Conservation (phyloP, 2,329 filamentous ascomycete species). For the Trichophyton rubrum region DNA sequence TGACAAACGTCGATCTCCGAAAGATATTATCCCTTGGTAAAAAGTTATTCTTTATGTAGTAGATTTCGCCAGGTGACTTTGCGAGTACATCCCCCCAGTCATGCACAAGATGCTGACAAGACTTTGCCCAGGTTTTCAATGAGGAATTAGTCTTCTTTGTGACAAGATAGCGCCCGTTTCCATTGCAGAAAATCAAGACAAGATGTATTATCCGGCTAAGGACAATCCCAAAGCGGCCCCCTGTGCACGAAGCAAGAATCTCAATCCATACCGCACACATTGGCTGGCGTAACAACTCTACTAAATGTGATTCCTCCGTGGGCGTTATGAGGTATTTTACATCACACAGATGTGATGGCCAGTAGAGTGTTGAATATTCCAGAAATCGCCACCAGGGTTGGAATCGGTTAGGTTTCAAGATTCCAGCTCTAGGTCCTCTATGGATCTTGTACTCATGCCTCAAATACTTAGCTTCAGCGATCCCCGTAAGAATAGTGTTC, state of each 20-base stretch:
- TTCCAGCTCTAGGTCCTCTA: not conserved
- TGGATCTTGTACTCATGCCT: not conserved
- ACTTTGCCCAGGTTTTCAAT: not conserved
- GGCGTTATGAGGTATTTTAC: not conserved
- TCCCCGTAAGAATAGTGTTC: not conserved
- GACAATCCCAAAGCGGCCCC: not conserved
- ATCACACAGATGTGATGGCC: not conserved
- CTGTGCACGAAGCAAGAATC: not conserved
- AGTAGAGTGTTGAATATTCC: not conserved
- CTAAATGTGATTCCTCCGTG: not conserved
- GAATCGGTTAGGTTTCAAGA: not conserved
- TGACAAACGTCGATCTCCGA: not conserved
- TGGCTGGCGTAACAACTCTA: not conserved
- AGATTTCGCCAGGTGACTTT: not conserved
- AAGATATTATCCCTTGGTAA: not conserved
- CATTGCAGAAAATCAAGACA: not conserved
- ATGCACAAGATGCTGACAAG: not conserved
- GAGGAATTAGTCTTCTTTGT: not conserved
- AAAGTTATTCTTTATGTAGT: not conserved
- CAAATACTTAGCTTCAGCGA: not conserved
- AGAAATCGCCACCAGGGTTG: not conserved
- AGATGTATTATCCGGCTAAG: not conserved
- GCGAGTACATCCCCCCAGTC: not conserved
- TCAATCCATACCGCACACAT: not conserved
- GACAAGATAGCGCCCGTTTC: not conserved